Base-by-base conservation (phyloP, 2,329 filamentous ascomycete genomes). In the Zopfia rhizophila region DNA sequence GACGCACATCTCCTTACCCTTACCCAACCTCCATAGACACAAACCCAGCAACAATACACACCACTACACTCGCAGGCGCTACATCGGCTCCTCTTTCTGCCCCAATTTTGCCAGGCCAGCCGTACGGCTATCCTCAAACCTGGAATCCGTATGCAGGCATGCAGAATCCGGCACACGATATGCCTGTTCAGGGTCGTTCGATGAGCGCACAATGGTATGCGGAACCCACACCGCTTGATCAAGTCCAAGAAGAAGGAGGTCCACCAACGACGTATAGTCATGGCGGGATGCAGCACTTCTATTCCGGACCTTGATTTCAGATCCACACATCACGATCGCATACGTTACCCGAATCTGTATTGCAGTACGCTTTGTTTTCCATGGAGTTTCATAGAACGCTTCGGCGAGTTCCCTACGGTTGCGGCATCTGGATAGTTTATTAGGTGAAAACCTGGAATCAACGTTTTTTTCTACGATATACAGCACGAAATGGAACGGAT, bases 181-280 rank as follows among this genome's bases (percentile, higher is more conserved):
- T 68, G 56, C 60, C 57, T 21, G 42, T 60, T n/a, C 56, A 60
- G 13, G 53, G 57, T 23, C 65, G 66, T 12, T 63, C 68, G 3
- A 69, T 70, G 61, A 68, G 65, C 36, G 64, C 53, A 18, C 68
- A 69, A 28, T 72, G 68, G 68, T 70, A 66, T 36, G 30, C 49
- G 19, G 68, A 70, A 35, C 49, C 63, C 4, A 60, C 61, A 19
- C 66, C 64, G 13, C 28, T 72, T 8, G 60, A 66, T 30, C 61
- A 68, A 32, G 68, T 72, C 22, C 65, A 70, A 56, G 68, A 70
- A 52, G 68, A 72, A 55, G 58, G 55, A 18, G 60, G 38, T 13
- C 61, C 61, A 14, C 58, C 63, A n/a, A 56, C 67, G 53, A 42
- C 47, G 12, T 70, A 66, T 36, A 54, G 32, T 30, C 61, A 65